Base-by-base conservation (phyloP, 2,329 filamentous ascomycete species). In the Hypoxylon sp. region DNA sequence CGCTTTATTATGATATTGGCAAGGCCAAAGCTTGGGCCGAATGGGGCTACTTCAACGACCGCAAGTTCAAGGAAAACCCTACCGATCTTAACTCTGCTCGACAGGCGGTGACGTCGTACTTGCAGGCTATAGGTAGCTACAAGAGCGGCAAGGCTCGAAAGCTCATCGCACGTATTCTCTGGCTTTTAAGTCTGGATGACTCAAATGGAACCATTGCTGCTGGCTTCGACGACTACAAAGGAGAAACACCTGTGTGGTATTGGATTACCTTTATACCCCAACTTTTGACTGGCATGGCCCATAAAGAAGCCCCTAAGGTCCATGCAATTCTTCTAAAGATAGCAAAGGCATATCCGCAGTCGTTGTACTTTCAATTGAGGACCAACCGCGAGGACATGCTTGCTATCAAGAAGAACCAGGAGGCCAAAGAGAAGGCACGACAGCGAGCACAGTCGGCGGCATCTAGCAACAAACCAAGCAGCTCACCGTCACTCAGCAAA, bases 191-290 rank as follows among this genome's bases (percentile, higher is more conserved):
- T 78, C 83, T 99, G 70, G 96, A 99, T 75, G 93, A 97, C 74
- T 85, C 92, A 0, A 93, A 93, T 75, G 93, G 93, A 11, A 90
- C 87, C 36, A 90, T 99, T 64, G 91, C 93, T 0, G 85, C 89
- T 72, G 93, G 95, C 11, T 99, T 97, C 71, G 93, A 97, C 70
- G 93, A 95, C 71, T 99, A 96, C 82, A 97, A 98, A 82, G 96
- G 96, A 53, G 96, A 99, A 72, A 97, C 93, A 1, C 93, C 94
- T 0, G 93, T 97, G 11, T 99, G 96, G 96, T 99, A 98, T 80
- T 99, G 96, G 96, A 97, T 98, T 71, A 98, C 95, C 0, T 99
- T 97, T 77, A 98, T 99, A 68, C 96, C 96, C 16, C 96, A 99
- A 78, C 85, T 99, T 42, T 87, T 99, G 30, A 95, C 93, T 44